Conservation (phyloP, 106 monocot species). For the Chionographis japonica region DNA sequence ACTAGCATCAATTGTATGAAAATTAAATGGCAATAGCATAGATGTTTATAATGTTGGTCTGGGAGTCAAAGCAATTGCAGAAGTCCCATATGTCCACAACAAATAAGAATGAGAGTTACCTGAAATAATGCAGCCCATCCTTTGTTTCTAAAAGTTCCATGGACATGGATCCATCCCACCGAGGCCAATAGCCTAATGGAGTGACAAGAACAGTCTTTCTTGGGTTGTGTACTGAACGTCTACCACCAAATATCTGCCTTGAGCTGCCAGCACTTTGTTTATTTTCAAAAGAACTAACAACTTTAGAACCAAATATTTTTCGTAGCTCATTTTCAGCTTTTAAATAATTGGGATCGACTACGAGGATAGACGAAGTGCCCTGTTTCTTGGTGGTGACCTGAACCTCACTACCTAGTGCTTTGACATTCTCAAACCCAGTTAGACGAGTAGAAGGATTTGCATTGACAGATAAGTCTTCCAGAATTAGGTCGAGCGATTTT, state of each 20-base stretch:
- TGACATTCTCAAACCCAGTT: slow-evolving; percentile 1
- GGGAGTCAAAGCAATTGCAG: no score
- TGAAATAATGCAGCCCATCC: slow-evolving; percentile 72
- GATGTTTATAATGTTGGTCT: neutral
- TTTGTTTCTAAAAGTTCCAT: slow-evolving; percentile 91
- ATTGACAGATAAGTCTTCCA: slow-evolving; percentile 67
- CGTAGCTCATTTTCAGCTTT: slow-evolving; percentile 92
- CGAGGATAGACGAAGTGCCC: slow-evolving; percentile 33
- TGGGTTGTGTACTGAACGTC: slow-evolving; percentile 52
- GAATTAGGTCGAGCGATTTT: slow-evolving; percentile 52
- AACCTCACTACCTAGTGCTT: slow-evolving; percentile 11
- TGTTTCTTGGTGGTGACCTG: slow-evolving; percentile 9
- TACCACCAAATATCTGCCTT: slow-evolving; percentile 66
- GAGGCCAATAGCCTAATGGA: slow-evolving; percentile 72
- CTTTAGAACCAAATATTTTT: slow-evolving; percentile 94
- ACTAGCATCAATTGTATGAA: no score
- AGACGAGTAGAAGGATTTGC: slow-evolving; percentile 18
- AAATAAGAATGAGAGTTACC: slow-evolving; percentile 28
- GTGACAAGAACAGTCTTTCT: slow-evolving; percentile 79
- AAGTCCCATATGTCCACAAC: neutral
- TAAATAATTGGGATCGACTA: slow-evolving; percentile 75
- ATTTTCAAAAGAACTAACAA: slow-evolving; percentile 86
- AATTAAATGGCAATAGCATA: no score
- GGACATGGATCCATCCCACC: slow-evolving; percentile 84
- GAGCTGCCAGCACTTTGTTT: slow-evolving; percentile 45